Percentiles rank a stretch among this genome's conserved stretches.
These are phyloP conservation scores for Obelidium mucronatum DNA, from an alignment of 192 early-diverging fungal species.

Conservation along the genomic window DNA sequence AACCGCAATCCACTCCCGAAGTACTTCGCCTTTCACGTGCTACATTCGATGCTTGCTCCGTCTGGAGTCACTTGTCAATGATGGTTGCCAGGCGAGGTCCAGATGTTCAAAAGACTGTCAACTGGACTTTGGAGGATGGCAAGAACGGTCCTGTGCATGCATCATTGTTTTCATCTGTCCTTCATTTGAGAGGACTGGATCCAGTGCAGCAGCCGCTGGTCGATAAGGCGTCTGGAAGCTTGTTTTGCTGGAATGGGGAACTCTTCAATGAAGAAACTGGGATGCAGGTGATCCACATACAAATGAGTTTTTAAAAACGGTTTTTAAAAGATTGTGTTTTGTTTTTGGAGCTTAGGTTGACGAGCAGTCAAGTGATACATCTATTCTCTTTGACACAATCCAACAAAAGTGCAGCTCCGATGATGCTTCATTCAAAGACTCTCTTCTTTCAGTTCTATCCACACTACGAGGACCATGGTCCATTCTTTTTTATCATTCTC, in stretches of 20 bases:
- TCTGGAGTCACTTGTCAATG: neutral
- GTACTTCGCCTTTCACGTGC: neutral
- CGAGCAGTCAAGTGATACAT: slow-evolving; percentile 64
- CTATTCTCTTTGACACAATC: slow-evolving; percentile 49
- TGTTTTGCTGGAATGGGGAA: slow-evolving; percentile 79
- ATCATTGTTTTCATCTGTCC: slow-evolving; percentile 25
- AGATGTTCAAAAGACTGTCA: neutral
- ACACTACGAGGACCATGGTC: slow-evolving; percentile 84
- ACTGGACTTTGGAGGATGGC: neutral
- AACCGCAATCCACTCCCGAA: neutral
- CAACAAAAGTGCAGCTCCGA: slow-evolving; percentile 30
- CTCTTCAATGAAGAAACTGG: slow-evolving; percentile 75
- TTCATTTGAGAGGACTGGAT: slow-evolving; percentile 43
- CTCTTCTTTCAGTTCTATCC: slow-evolving; percentile 48
- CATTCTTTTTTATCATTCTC: slow-evolving; percentile 67
- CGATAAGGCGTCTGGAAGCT: neutral
- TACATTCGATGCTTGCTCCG: neutral
- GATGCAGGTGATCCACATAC: neutral
- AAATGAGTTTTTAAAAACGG: neutral
- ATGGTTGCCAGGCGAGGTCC: slow-evolving; percentile 11
- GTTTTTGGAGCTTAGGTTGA: too few relatives aligned
- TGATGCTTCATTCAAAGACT: slow-evolving; percentile 17
- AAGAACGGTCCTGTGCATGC: neutral
- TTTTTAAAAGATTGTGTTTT: neutral
- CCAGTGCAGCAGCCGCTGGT: slow-evolving; percentile 45